phyloP scores from a whole-genome alignment of 108 stramenopile genomes.

The Cyclotella sp. region DNA sequence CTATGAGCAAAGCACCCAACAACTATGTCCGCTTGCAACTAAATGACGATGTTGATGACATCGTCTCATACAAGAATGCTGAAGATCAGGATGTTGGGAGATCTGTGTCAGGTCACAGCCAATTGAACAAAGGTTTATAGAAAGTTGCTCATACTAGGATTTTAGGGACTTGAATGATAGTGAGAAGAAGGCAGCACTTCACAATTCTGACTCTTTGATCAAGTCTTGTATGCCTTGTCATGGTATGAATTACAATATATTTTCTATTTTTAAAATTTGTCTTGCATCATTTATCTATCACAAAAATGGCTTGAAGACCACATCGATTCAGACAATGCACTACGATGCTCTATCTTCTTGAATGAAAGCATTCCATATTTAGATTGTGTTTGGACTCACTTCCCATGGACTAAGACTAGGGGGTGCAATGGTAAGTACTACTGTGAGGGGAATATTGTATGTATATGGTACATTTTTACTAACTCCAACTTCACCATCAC shows the following conservation, averaged over 20 bases:
- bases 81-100: conserved; percentile 35
- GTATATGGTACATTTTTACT: no score
- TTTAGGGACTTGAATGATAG: not conserved
- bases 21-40: no score
- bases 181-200: not conserved
- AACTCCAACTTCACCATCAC: no score
- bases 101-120: conserved; percentile 19
- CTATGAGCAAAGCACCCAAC: no score
- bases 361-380: conserved; percentile 1
- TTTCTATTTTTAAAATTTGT: conserved; percentile 14
- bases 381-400: not conserved
- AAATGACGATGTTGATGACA: conserved; percentile 20
- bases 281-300: conserved; percentile 7
- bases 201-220: conserved; percentile 1
- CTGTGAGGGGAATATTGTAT: no score
- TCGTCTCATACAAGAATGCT: conserved; percentile 23
- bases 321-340: not conserved
- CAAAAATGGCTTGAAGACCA: not conserved
- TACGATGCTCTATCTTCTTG: not conserved
- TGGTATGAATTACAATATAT: not conserved
- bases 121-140: conserved; percentile 9
- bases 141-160: conserved; percentile 19
- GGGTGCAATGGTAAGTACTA: no score
- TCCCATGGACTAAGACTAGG: conserved; percentile 26
- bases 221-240: not conserved